Percentiles rank a stretch among this genome's conserved stretches.
phyloP scores from a whole-genome alignment of 2,329 filamentous ascomycete species.

The Stachybotrys chlorohalonatus region DNA sequence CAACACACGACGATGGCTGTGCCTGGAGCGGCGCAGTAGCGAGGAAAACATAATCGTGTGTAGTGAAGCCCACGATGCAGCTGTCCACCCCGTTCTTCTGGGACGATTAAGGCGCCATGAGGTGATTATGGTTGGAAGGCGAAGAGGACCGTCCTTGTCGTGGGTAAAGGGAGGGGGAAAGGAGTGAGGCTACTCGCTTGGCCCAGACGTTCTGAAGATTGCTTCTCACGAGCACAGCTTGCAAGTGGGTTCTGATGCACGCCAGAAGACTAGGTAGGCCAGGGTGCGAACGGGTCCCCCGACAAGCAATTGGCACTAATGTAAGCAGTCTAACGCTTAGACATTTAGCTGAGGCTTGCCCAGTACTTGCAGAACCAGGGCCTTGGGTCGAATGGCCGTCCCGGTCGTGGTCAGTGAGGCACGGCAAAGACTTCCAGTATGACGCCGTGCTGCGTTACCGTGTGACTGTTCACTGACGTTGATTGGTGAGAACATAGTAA shows the following conservation, averaged over 20 bases:
- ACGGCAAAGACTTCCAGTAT: background rate
- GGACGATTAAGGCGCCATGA: slow-evolving; percentile 1
- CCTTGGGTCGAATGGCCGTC: background rate
- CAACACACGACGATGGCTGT: slow-evolving; percentile 21
- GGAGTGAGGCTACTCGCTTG: background rate
- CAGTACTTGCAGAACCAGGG: background rate
- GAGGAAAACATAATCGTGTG: slow-evolving; percentile 26
- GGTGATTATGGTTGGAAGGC: background rate
- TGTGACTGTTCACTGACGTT: no score
- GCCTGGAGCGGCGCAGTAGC: slow-evolving; percentile 22
- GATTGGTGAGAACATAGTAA: no score
- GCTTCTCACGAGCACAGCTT: background rate
- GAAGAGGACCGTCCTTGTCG: background rate
- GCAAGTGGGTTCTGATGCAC: background rate
- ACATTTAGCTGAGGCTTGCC: background rate
- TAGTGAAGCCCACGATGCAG: slow-evolving; percentile 8
- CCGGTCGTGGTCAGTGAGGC: background rate
- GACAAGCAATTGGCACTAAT: background rate
- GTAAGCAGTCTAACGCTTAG: background rate
- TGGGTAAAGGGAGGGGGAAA: background rate
- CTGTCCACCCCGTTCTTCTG: slow-evolving; percentile 12
- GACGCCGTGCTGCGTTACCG: no score
- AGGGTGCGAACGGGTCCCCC: background rate
- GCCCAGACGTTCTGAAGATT: background rate
- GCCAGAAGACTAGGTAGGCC: background rate